phyloP scores from a whole-genome alignment of 2,329 filamentous ascomycete genomes.

The Mycosphaerella sp. region DNA sequence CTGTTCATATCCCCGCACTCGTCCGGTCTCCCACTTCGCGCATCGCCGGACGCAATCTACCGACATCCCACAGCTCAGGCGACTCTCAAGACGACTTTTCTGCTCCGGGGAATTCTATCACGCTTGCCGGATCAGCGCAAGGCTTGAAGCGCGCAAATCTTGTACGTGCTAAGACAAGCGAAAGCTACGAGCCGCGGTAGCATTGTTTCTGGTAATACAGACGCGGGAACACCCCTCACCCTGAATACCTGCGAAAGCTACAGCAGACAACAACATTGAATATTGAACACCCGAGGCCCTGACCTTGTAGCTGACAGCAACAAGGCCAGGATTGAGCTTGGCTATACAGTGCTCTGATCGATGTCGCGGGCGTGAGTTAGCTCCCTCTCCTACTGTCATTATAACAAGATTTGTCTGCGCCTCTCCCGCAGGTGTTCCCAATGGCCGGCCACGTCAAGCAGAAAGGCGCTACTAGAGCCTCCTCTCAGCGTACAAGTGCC shows the following conservation, averaged over 20 bases:
- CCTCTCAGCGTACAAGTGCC: constrained; percentile 15
- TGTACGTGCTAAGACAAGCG: constrained; percentile 6
- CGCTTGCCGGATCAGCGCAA: constrained; percentile 2
- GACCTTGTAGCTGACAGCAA: constrained; percentile 22
- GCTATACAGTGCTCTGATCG: constrained; percentile 19
- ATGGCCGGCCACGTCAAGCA: constrained; percentile 20
- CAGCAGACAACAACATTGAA: constrained; percentile 3
- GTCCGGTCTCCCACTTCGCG: not conserved
- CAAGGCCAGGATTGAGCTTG: constrained; percentile 21
- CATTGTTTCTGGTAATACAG: constrained; percentile 12
- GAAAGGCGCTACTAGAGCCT: constrained; percentile 15
- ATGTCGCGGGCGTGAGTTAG: constrained; percentile 23
- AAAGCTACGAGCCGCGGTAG: constrained; percentile 13
- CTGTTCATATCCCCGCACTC: constrained; percentile 2
- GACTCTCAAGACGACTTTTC: constrained; percentile 2
- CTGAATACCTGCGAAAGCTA: constrained; percentile 11
- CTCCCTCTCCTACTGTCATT: constrained; percentile 2
- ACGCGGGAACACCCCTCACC: constrained; percentile 15
- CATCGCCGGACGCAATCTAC: not conserved
- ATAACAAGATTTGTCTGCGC: constrained; percentile 2
- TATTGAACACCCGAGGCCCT: constrained; percentile 14
- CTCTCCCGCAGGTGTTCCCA: constrained; percentile 7
- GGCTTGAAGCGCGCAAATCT: constrained; percentile 9
- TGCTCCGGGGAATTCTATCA: constrained; percentile 11
- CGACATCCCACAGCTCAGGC: constrained; percentile 1